Conservation (phyloP, 495 filamentous ascomycete genomes). For the Saxophila tyrrhenica region DNA sequence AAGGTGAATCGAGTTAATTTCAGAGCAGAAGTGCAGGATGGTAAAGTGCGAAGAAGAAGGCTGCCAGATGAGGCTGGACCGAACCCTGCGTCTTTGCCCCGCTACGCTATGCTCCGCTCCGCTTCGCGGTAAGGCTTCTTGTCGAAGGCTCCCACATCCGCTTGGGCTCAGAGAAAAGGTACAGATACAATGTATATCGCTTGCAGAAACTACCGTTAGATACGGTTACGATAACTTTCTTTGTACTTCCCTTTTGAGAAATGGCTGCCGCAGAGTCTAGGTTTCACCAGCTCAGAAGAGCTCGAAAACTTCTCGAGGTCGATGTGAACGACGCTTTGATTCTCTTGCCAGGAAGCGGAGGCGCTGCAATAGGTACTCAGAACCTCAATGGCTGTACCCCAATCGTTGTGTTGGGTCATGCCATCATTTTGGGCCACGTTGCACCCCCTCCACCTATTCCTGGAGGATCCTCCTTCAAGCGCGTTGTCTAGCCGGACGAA, state of each 20-base stretch:
- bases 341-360: not conserved
- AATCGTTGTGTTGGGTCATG: slow-evolving; percentile 2
- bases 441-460: not conserved
- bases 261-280: slow-evolving; percentile 1
- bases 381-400: slow-evolving; percentile 1
- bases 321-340: slow-evolving; percentile 2
- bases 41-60: not conserved
- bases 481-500: not conserved
- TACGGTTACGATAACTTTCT: not conserved
- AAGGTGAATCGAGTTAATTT: not conserved
- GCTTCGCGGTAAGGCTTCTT: not conserved
- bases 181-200: not conserved
- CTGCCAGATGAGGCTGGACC: not conserved
- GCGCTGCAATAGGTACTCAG: slow-evolving; percentile 1
- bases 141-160: not conserved
- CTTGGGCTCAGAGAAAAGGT: not conserved
- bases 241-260: not conserved
- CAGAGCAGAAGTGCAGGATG: not conserved
- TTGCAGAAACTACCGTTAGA: not conserved
- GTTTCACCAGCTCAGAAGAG: not conserved
- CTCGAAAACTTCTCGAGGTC: not conserved
- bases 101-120: slow-evolving; percentile 1
- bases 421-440: not conserved
- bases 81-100: not conserved
- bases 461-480: not conserved